Conservation (phyloP, 2,329 filamentous ascomycete genomes). For the Cladophialophora exuberans region DNA sequence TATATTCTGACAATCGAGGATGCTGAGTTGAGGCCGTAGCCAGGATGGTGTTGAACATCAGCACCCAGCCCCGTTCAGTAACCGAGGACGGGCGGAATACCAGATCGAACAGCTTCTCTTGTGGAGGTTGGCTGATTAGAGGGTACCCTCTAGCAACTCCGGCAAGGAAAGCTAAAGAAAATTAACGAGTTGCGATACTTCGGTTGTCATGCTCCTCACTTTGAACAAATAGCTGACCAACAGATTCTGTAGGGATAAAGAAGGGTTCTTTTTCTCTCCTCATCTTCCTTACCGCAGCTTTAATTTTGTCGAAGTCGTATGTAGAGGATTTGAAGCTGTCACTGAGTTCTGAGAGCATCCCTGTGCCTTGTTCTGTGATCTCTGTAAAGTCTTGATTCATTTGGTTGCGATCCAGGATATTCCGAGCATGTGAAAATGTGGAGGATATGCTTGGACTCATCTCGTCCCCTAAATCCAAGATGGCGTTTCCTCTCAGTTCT, state of each 20-base stretch:
- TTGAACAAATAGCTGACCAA: slow-evolving; percentile 1
- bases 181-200: background rate
- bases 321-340: background rate
- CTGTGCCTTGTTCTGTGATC: background rate
- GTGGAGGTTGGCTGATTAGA: background rate
- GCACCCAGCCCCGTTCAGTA: background rate
- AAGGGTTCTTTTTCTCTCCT: slow-evolving; percentile 4
- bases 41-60: slow-evolving; percentile 12
- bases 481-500: background rate
- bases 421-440: background rate
- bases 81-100: slow-evolving; percentile 8
- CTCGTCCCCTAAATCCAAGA: background rate
- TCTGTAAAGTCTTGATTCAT: background rate
- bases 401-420: background rate
- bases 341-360: slow-evolving; percentile 7
- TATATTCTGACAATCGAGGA: slow-evolving; percentile 3
- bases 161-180: background rate
- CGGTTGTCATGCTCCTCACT: background rate
- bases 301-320: slow-evolving; percentile 12
- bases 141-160: background rate
- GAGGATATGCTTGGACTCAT: background rate
- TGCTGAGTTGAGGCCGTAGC: slow-evolving; percentile 7
- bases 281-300: slow-evolving; percentile 1
- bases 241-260: slow-evolving; percentile 1
- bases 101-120: slow-evolving; percentile 1